phyloP scores from a whole-genome alignment of 2,329 filamentous ascomycete genomes.

The Alternaria solani region DNA sequence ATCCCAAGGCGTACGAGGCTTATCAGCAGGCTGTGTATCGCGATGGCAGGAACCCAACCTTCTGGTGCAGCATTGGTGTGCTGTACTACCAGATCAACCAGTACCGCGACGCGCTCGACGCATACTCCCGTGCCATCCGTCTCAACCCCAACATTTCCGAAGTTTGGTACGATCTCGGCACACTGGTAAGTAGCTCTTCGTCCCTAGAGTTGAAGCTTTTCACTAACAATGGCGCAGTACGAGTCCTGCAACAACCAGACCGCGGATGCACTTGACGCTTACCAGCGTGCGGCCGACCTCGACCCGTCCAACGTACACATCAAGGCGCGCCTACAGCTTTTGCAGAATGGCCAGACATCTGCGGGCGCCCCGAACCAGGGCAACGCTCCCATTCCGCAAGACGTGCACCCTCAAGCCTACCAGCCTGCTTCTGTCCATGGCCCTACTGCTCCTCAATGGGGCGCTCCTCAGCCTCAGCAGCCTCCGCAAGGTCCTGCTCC shows the following conservation, averaged over 20 bases:
- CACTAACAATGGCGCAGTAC: constrained; percentile 66
- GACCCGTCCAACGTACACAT: constrained; percentile 95
- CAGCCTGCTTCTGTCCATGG: constrained; percentile 83
- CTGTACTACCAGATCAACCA: constrained; percentile 99
- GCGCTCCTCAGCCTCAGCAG: constrained; percentile 72
- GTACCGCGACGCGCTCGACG: constrained; percentile 96
- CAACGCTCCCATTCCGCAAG: constrained; percentile 86
- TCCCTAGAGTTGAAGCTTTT: neutral
- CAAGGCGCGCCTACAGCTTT: constrained; percentile 88
- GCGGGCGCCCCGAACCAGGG: constrained; percentile 75
- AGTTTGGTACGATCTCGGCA: constrained; percentile 98
- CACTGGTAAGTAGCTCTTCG: constrained; percentile 71
- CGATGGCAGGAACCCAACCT: constrained; percentile 95
- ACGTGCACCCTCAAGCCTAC: constrained; percentile 95
- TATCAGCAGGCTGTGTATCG: constrained; percentile 99
- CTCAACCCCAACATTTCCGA: constrained; percentile 98
- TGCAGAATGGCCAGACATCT: constrained; percentile 78
- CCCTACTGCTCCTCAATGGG: constrained; percentile 89
- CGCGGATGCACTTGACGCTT: constrained; percentile 92
- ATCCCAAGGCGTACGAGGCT: constrained; percentile 97
- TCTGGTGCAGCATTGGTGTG: constrained; percentile 99
- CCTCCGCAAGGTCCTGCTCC: constrained; percentile 71
- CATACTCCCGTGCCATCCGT: constrained; percentile 94
- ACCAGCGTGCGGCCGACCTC: constrained; percentile 91
- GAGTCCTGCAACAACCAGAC: constrained; percentile 99